Conservation (phyloP, 2,329 filamentous ascomycete genomes). For the Penicillium sp. region DNA sequence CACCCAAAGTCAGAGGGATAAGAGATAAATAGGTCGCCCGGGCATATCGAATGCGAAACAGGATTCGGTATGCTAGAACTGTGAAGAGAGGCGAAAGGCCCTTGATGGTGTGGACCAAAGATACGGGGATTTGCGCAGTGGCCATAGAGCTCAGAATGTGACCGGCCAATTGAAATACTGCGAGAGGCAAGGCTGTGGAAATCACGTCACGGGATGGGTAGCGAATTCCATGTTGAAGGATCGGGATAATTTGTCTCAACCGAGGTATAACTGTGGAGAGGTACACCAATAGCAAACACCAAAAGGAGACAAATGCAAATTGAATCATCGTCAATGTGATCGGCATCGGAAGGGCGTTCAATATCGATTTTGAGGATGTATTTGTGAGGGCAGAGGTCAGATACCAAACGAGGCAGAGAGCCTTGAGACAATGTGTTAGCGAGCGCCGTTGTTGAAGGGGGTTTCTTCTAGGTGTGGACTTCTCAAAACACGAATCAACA, state of each 20-base stretch:
- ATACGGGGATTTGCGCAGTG: constrained; percentile 92
- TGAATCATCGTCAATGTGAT: constrained; percentile 90
- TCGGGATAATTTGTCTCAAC: constrained; percentile 70
- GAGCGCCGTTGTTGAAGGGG: constrained; percentile 70
- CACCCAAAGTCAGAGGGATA: constrained; percentile 88
- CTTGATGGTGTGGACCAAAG: constrained; percentile 97
- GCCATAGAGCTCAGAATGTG: constrained; percentile 93
- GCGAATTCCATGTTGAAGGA: constrained; percentile 80
- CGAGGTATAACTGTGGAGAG: constrained; percentile 70
- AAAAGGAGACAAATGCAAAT: constrained; percentile 87
- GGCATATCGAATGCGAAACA: constrained; percentile 88
- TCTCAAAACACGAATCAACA: constrained; percentile 27
- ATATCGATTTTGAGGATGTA: constrained; percentile 94
- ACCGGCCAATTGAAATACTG: constrained; percentile 87
- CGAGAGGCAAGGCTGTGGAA: constrained; percentile 82
- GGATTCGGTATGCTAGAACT: constrained; percentile 83
- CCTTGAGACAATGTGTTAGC: constrained; percentile 60
- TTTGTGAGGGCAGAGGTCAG: constrained; percentile 93
- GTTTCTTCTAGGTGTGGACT: not conserved
- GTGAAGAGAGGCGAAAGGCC: constrained; percentile 94
- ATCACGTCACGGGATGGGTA: constrained; percentile 79
- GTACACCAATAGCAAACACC: constrained; percentile 78
- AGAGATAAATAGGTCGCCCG: constrained; percentile 83
- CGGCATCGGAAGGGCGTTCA: constrained; percentile 86
- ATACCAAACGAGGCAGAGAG: constrained; percentile 89